phyloP scores from a whole-genome alignment of 768 basidiomycete genomes.

The Psilocybe cubensis region DNA sequence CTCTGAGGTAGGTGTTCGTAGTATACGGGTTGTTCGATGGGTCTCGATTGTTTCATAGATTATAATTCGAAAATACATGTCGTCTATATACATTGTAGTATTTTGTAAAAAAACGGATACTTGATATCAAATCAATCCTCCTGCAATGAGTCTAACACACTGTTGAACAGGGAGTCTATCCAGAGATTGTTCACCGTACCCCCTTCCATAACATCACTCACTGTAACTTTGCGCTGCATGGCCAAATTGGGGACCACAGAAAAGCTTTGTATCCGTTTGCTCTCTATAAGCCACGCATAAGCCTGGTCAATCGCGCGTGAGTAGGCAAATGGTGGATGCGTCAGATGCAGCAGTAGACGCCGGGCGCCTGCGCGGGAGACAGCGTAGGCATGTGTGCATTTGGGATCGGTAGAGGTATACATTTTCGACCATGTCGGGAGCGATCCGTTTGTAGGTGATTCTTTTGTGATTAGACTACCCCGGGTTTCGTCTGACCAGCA shows the following conservation, averaged over 20 bases:
- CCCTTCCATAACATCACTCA: slow-evolving; percentile 59
- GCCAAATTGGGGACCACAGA: slow-evolving; percentile 71
- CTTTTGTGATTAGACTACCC: slow-evolving; percentile 38
- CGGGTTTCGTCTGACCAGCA: slow-evolving; percentile 77
- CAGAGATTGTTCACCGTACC: slow-evolving; percentile 51
- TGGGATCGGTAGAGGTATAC: slow-evolving; percentile 62
- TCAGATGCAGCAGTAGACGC: slow-evolving; percentile 60
- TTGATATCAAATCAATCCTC: no score
- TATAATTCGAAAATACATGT: no score
- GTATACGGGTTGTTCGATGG: no score
- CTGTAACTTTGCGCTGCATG: slow-evolving; percentile 61
- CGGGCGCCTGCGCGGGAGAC: slow-evolving; percentile 63
- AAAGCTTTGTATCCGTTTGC: slow-evolving; percentile 56
- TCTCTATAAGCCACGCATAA: slow-evolving; percentile 65
- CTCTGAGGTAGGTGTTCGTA: no score
- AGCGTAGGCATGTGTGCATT: slow-evolving; percentile 77
- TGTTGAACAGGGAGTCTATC: slow-evolving; percentile 52
- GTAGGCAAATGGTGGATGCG: slow-evolving; percentile 70
- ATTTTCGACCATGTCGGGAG: slow-evolving; percentile 34
- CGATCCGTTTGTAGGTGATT: slow-evolving; percentile 10
- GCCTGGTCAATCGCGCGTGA: slow-evolving; percentile 81
- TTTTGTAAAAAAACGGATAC: no score
- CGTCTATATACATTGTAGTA: no score
- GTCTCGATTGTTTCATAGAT: no score
- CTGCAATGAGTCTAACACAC: slow-evolving; percentile 39